Evolutionary conservation across 2,329 filamentous ascomycete genomes (phyloP).

Genomic region (Zymoseptoria brevis): DNA sequence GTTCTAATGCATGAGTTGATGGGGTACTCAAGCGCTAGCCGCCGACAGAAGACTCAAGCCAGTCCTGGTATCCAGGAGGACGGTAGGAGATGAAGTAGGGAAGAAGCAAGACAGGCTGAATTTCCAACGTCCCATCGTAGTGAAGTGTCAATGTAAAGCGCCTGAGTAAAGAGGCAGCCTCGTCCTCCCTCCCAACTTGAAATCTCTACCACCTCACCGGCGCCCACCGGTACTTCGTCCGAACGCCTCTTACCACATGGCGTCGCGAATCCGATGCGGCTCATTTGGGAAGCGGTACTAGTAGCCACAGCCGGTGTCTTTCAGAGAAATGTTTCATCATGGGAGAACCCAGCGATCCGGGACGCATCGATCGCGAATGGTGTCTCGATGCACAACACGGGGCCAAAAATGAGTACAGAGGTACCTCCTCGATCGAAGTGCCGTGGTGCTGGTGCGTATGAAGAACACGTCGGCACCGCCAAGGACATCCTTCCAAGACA

Average conservation of each 20-base stretch:
- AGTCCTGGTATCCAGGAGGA: no score
- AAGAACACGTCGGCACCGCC: not conserved
- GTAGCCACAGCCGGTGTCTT: not conserved
- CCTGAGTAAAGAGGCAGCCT: no score
- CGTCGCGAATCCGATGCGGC: not conserved
- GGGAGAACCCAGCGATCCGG: not conserved
- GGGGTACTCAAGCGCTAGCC: no score
- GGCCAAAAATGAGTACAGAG: no score
- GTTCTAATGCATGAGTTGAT: no score
- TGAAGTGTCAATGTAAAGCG: no score
- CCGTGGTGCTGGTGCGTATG: not conserved
- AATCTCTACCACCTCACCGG: not conserved
- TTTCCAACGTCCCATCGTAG: no score
- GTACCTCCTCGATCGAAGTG: not conserved
- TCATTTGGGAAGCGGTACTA: no score
- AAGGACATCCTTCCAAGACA: not conserved
- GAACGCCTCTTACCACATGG: not conserved
- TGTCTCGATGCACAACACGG: no score
- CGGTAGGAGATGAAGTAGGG: no score
- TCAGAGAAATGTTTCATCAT: not conserved
- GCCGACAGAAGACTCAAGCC: no score
- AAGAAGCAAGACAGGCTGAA: no score
- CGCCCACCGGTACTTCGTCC: not conserved
- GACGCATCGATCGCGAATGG: not conserved
- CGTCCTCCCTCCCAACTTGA: not conserved